phyloP scores from a whole-genome alignment of 495 filamentous ascomycete genomes.

The Aspergillus conjunctus region DNA sequence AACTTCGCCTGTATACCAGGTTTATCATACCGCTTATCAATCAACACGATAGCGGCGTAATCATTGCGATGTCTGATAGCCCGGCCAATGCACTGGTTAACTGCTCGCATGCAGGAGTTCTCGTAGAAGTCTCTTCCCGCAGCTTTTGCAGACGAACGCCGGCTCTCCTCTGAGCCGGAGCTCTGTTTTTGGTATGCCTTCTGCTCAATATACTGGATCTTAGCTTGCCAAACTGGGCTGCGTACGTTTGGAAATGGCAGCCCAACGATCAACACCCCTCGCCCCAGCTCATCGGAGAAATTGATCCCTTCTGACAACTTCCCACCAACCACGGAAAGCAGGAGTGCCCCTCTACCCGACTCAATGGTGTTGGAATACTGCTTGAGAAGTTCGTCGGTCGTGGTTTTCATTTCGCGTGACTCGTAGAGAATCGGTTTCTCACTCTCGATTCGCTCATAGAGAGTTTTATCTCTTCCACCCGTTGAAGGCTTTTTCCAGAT shows the following conservation, averaged over 20 bases:
- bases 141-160: slow-evolving; percentile 54
- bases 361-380: slow-evolving; percentile 73
- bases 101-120: slow-evolving; percentile 93
- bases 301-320: slow-evolving; percentile 98
- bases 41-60: slow-evolving; percentile 85
- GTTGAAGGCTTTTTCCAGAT: slow-evolving; percentile 61
- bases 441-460: slow-evolving; percentile 43
- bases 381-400: slow-evolving; percentile 66
- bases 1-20: slow-evolving; percentile 74
- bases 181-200: slow-evolving; percentile 53
- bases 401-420: slow-evolving; percentile 49
- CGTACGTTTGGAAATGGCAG: slow-evolving; percentile 91
- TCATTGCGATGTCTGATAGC: slow-evolving; percentile 87
- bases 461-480: slow-evolving; percentile 33
- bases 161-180: slow-evolving; percentile 37
- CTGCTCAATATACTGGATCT: slow-evolving; percentile 81
- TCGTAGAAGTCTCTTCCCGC: slow-evolving; percentile 85
- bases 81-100: slow-evolving; percentile 94
- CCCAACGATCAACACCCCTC: slow-evolving; percentile 86
- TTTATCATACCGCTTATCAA: slow-evolving; percentile 75
- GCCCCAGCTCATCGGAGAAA: slow-evolving; percentile 88
- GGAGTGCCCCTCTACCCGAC: slow-evolving; percentile 67
- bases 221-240: slow-evolving; percentile 89
- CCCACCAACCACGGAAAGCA: slow-evolving; percentile 94
- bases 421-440: slow-evolving; percentile 72